Conservation (phyloP, 495 filamentous ascomycete species). For the Penicillium ochrochloron region DNA sequence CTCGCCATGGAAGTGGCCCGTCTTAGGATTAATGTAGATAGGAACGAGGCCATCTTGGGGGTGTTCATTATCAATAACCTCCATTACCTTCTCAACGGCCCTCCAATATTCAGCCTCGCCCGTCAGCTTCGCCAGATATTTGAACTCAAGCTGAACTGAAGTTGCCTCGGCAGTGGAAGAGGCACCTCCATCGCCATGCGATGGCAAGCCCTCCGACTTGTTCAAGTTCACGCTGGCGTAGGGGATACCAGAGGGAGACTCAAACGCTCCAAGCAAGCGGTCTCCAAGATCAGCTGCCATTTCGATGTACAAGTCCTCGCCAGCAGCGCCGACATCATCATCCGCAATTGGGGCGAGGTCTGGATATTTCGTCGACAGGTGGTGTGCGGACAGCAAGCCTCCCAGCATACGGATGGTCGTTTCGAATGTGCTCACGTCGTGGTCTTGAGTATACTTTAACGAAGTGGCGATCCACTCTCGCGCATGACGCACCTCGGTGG, state of each 20-base stretch:
- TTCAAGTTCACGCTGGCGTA: slow-evolving; percentile 89
- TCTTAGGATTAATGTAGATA: slow-evolving; percentile 83
- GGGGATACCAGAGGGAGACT: slow-evolving; percentile 82
- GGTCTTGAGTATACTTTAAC: slow-evolving; percentile 84
- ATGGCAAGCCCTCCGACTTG: slow-evolving; percentile 70
- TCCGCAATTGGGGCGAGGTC: slow-evolving; percentile 66
- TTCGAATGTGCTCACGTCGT: slow-evolving; percentile 97
- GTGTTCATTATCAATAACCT: slow-evolving; percentile 81
- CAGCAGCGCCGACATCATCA: slow-evolving; percentile 66
- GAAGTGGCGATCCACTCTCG: slow-evolving; percentile 87
- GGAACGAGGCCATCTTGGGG: slow-evolving; percentile 83
- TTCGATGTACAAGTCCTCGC: slow-evolving; percentile 92
- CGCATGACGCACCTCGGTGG: slow-evolving; percentile 80
- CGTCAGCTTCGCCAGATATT: slow-evolving; percentile 93
- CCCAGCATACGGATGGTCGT: slow-evolving; percentile 98
- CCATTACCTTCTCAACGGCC: slow-evolving; percentile 85
- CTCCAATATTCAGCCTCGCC: slow-evolving; percentile 92
- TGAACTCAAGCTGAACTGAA: slow-evolving; percentile 93
- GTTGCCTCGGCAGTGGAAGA: slow-evolving; percentile 94
- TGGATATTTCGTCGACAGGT: slow-evolving; percentile 77
- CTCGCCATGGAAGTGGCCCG: slow-evolving; percentile 74
- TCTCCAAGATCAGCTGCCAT: slow-evolving; percentile 94
- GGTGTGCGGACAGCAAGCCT: slow-evolving; percentile 91
- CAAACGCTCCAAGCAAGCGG: slow-evolving; percentile 83
- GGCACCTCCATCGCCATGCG: slow-evolving; percentile 85